Conservation (phyloP, 2,329 filamentous ascomycete genomes). For the Arthrobotrys musiformis region DNA sequence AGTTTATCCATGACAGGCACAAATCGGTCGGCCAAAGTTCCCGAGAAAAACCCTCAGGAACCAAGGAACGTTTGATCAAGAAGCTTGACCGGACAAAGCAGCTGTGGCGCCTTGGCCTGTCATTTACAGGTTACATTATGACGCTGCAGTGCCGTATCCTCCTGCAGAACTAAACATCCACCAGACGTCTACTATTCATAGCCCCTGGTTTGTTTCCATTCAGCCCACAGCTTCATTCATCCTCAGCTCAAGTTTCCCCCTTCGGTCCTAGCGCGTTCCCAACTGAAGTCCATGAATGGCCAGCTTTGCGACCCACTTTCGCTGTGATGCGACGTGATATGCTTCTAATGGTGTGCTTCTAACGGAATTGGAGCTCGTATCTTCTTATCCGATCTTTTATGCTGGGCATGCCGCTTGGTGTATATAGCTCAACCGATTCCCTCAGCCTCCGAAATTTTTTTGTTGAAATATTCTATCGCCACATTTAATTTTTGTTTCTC, state of each 20-base stretch:
- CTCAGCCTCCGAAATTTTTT: slow-evolving; percentile 36
- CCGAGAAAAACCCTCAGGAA: neutral
- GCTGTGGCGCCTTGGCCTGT: slow-evolving; percentile 25
- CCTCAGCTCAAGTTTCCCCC: slow-evolving; percentile 16
- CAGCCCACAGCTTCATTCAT: slow-evolving; percentile 26
- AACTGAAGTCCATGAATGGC: slow-evolving; percentile 40
- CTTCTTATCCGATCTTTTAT: slow-evolving; percentile 45
- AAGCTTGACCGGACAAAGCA: slow-evolving; percentile 21
- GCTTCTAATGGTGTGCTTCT: slow-evolving; percentile 39
- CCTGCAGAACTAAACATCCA: slow-evolving; percentile 31
- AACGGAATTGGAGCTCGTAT: slow-evolving; percentile 28
- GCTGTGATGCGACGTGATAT: slow-evolving; percentile 52
- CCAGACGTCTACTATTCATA: slow-evolving; percentile 52
- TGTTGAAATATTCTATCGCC: slow-evolving; percentile 24
- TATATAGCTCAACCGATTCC: slow-evolving; percentile 18
- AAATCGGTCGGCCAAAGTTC: neutral
- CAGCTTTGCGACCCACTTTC: slow-evolving; percentile 37
- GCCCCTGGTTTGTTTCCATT: slow-evolving; percentile 52
- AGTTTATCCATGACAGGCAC: neutral
- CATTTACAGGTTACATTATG: slow-evolving; percentile 46
- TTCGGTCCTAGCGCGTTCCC: slow-evolving; percentile 26
- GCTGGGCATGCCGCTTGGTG: slow-evolving; percentile 19
- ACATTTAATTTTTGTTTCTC: slow-evolving; percentile 33
- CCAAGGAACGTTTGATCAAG: slow-evolving; percentile 7
- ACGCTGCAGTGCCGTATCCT: slow-evolving; percentile 29